phyloP scores from a whole-genome alignment of 139 green algal species.

The Spirogloea muscicola region DNA sequence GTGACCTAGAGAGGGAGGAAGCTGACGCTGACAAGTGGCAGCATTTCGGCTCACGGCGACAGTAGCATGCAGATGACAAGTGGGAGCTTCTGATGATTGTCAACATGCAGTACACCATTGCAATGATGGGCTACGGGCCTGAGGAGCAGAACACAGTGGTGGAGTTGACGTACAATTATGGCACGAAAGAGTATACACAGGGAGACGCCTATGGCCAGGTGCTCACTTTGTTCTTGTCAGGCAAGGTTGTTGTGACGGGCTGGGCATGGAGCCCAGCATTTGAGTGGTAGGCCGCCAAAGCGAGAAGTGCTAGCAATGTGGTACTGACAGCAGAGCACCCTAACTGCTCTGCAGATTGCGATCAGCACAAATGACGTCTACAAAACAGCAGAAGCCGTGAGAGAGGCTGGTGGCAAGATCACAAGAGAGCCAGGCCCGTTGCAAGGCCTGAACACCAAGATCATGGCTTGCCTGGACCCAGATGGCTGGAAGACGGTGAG shows the following conservation, averaged over 20 bases:
- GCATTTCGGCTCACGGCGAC: too few species aligned
- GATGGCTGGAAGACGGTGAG: constrained; percentile 53
- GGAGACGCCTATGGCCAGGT: constrained; percentile 78
- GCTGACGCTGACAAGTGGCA: too few species aligned
- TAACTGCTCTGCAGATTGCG: constrained; percentile 45
- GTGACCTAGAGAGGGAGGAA: too few species aligned
- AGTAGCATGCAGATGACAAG: too few species aligned
- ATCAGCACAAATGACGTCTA: constrained; percentile 49
- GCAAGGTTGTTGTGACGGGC: too few species aligned
- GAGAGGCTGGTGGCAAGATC: constrained; percentile 43
- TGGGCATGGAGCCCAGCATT: too few species aligned
- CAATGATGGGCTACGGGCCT: constrained; percentile 71
- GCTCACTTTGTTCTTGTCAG: neutral
- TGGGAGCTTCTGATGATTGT: neutral
- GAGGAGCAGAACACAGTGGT: constrained; percentile 69
- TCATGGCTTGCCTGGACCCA: constrained; percentile 44
- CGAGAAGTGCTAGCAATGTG: too few species aligned
- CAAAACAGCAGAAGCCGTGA: constrained; percentile 48
- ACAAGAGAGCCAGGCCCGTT: constrained; percentile 45
- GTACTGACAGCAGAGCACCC: too few species aligned
- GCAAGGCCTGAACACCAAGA: constrained; percentile 51
- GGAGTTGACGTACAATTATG: constrained; percentile 92
- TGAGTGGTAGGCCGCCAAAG: too few species aligned
- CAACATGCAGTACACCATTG: constrained; percentile 61
- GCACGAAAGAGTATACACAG: constrained; percentile 60